Percentiles rank a stretch among this genome's conserved stretches.
phyloP scores from a whole-genome alignment of 202 grass and related monocot genomes.

The Setaria viridis region DNA sequence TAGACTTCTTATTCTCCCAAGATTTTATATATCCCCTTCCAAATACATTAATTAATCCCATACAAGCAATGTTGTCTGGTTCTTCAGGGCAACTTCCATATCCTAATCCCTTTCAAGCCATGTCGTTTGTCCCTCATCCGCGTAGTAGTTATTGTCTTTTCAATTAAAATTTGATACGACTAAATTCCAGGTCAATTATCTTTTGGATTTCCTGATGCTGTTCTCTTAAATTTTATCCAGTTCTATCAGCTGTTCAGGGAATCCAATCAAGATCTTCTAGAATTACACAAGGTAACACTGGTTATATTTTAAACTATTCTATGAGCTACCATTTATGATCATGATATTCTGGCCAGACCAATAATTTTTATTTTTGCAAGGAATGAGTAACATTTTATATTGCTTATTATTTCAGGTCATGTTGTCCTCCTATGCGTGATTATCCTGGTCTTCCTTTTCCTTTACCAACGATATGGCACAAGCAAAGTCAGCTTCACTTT shows the following conservation, averaged over 20 bases:
- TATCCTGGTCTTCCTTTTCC: conserved; percentile 69
- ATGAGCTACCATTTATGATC: neutral
- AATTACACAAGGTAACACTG: conserved; percentile 69
- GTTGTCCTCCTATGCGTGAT: conserved; percentile 67
- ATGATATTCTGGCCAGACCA: neutral
- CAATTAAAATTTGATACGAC: neutral
- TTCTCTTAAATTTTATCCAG: conserved; percentile 42
- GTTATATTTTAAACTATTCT: conserved; percentile 20
- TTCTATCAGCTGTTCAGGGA: conserved; percentile 91
- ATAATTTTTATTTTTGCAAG: conserved; percentile 2
- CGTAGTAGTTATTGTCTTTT: neutral
- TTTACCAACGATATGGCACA: conserved; percentile 70
- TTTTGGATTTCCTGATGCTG: neutral
- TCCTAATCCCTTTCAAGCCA: neutral
- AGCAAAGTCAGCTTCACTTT: conserved; percentile 84
- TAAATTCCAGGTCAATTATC: neutral
- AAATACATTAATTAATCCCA: no score
- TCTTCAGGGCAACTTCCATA: neutral
- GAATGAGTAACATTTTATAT: neutral
- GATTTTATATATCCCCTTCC: neutral
- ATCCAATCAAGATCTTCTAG: conserved; percentile 81
- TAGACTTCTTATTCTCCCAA: neutral
- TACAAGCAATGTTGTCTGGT: no score
- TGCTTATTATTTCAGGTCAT: conserved; percentile 57
- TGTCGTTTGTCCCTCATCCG: neutral